Evolutionary conservation across 176 grass and related monocot genomes (phyloP).

Genomic region (Cymbopogon citratus): DNA sequence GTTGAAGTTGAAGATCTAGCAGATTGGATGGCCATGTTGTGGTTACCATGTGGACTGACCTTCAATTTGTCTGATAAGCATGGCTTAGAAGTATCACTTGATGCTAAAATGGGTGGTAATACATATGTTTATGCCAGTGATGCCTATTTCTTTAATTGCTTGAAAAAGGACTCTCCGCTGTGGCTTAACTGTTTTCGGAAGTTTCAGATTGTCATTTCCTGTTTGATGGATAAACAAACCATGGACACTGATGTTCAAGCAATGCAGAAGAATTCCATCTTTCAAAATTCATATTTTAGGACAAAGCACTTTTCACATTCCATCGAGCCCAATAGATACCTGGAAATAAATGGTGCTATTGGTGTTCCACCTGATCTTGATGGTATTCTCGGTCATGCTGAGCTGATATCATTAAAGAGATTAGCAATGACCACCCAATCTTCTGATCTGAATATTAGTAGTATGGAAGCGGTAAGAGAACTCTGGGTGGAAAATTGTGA

Average conservation of each 20-base stretch:
- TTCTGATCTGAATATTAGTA: not conserved
- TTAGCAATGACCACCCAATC: not conserved
- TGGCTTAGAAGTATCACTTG: not conserved
- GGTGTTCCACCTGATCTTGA: not conserved
- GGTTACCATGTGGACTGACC: slow-evolving; percentile 19
- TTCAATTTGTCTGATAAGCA: not conserved
- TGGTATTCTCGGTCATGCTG: slow-evolving; percentile 1
- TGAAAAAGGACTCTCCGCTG: slow-evolving; percentile 4
- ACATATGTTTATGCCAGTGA: slow-evolving; percentile 13
- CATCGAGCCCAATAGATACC: not conserved
- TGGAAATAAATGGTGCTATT: not conserved
- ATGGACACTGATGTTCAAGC: not conserved
- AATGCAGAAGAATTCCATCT: not conserved
- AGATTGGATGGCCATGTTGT: slow-evolving; percentile 18
- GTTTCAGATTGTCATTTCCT: slow-evolving; percentile 12
- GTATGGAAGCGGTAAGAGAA: slow-evolving; percentile 5
- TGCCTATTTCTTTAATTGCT: not conserved
- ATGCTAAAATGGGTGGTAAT: not conserved
- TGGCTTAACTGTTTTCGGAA: slow-evolving; percentile 24
- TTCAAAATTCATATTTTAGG: not conserved
- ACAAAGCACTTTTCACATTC: not conserved
- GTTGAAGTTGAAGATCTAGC: not conserved
- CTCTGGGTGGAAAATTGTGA: slow-evolving; percentile 17
- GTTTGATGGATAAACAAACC: not conserved
- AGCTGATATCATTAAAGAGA: slow-evolving; percentile 15